Conservation (phyloP, 345 rosid genomes). For the Populus simonii region DNA sequence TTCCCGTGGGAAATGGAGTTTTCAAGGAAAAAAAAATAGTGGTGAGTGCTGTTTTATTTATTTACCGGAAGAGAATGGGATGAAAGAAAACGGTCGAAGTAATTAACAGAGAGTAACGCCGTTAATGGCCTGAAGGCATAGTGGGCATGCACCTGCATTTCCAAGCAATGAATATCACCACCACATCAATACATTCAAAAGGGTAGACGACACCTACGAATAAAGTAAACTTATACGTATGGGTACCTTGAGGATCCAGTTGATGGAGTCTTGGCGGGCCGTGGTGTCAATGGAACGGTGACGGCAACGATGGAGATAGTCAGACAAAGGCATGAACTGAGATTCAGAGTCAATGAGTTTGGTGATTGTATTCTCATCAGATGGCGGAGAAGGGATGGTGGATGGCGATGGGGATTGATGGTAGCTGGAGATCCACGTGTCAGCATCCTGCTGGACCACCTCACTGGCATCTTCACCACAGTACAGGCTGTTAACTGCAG, state of each 20-base stretch:
- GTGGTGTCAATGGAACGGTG: conserved; percentile 44
- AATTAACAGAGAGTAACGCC: conserved; percentile 53
- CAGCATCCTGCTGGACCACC: conserved; percentile 19
- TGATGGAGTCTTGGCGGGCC: conserved; percentile 67
- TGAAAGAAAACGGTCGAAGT: conserved; percentile 66
- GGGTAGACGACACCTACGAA: background rate
- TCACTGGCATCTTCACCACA: conserved; percentile 29
- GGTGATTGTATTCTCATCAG: conserved; percentile 24
- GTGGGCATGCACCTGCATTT: conserved; percentile 57
- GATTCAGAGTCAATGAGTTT: conserved; percentile 40
- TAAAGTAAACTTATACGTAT: background rate
- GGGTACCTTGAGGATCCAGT: conserved; percentile 59
- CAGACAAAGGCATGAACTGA: conserved; percentile 33
- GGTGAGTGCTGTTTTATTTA: background rate
- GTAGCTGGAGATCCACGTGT: conserved; percentile 19
- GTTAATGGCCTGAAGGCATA: conserved; percentile 49
- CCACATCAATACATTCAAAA: background rate
- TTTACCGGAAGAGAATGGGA: conserved; percentile 43
- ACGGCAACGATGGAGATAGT: conserved; percentile 46
- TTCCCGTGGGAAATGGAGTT: conserved; percentile 11
- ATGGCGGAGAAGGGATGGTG: conserved; percentile 6
- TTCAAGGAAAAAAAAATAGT: background rate
- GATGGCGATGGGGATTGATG: background rate
- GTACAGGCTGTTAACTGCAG: conserved; percentile 19
- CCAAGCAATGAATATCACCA: conserved; percentile 9